phyloP scores from a whole-genome alignment of 2,329 filamentous ascomycete genomes.

The Ophiostoma tasmaniense region DNA sequence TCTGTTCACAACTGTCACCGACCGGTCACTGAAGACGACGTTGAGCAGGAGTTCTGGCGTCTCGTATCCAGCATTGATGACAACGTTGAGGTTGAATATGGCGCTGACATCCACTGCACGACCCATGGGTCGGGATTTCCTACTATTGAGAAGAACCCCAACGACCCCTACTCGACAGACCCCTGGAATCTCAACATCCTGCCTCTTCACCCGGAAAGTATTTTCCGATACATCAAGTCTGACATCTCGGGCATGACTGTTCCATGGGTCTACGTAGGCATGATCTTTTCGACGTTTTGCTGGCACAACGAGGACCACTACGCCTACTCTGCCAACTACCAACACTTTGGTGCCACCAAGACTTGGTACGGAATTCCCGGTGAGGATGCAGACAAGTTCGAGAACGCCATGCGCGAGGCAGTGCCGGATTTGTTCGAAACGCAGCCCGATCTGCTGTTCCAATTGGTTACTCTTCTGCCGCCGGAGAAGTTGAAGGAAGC shows the following conservation, averaged over 20 bases:
- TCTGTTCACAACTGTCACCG: constrained; percentile 71
- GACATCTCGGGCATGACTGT: constrained; percentile 99
- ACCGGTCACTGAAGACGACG: constrained; percentile 85
- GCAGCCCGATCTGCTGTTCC: constrained; percentile 91
- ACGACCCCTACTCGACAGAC: constrained; percentile 77
- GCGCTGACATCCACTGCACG: constrained; percentile 94
- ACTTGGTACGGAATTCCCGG: constrained; percentile 98
- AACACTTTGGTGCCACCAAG: constrained; percentile 96
- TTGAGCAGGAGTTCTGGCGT: constrained; percentile 94
- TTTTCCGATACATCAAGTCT: constrained; percentile 95
- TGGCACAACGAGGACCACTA: constrained; percentile 99
- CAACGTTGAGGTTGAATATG: constrained; percentile 95
- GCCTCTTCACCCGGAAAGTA: constrained; percentile 79
- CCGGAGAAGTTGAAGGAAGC: constrained; percentile 90
- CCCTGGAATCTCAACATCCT: constrained; percentile 94
- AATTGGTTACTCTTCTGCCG: constrained; percentile 90
- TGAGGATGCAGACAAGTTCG: constrained; percentile 88
- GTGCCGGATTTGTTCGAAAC: constrained; percentile 96
- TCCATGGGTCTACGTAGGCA: constrained; percentile 97
- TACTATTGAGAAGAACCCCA: constrained; percentile 82
- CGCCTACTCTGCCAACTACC: constrained; percentile 95
- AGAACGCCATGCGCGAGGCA: constrained; percentile 87
- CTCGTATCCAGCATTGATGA: constrained; percentile 90
- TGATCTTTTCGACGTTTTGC: constrained; percentile 99
- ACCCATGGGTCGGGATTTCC: constrained; percentile 97